Conservation (phyloP, 164 flowering plant genomes). For the Vitis vinifera region ASM3070453v1 NC_081814.1:5449001-5449500, state of each 20-base stretch:
- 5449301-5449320: constrained; percentile 18
- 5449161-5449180: constrained; percentile 42
- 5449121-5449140: constrained; percentile 80
- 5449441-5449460: constrained; percentile 27
- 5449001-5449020: not conserved
- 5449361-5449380: constrained; percentile 20
- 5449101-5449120: constrained; percentile 72
- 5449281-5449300: constrained; percentile 33
- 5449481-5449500: constrained; percentile 22
- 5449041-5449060: constrained; percentile 60
- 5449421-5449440: constrained; percentile 14
- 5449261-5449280: constrained; percentile 18
- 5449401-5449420: constrained; percentile 8
- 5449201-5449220: constrained; percentile 10
- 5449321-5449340: constrained; percentile 22
- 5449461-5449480: constrained; percentile 25
- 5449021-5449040: not conserved
- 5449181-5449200: constrained; percentile 19
- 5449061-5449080: constrained; percentile 77
- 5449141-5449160: constrained; percentile 76
- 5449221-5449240: constrained; percentile 34
- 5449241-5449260: constrained; percentile 33
- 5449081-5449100: constrained; percentile 73
- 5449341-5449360: constrained; percentile 24
- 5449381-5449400: constrained; percentile 18